These are phyloP conservation scores for Neonectria sp. DNA, from an alignment of 2,329 filamentous ascomycete species.

Conservation along the genomic window DNA sequence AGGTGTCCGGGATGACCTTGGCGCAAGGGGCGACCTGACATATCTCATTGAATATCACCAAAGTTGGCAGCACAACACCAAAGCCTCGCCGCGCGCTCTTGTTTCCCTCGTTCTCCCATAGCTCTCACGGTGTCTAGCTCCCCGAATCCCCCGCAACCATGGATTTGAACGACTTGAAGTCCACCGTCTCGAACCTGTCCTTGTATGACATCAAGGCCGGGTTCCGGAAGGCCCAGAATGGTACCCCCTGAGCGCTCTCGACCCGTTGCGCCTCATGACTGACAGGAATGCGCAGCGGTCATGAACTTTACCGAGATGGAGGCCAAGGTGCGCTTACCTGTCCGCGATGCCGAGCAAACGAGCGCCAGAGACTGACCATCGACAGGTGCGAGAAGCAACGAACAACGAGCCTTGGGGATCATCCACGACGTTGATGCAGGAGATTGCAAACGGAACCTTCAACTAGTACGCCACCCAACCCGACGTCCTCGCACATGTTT, in stretches of 20 bases:
- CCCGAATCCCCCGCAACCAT: constrained; percentile 64
- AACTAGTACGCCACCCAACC: constrained; percentile 81
- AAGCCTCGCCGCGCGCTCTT: constrained; percentile 18
- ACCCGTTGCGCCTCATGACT: constrained; percentile 43
- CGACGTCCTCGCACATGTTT: constrained; percentile 4
- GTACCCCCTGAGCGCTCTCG: constrained; percentile 61
- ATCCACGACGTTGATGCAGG: constrained; percentile 90
- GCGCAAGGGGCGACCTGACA: constrained; percentile 46
- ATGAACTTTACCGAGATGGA: constrained; percentile 99
- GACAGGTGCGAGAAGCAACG: constrained; percentile 92
- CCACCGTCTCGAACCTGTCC: constrained; percentile 90
- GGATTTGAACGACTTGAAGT: constrained; percentile 89
- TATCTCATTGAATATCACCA: constrained; percentile 31
- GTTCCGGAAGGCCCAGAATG: constrained; percentile 97
- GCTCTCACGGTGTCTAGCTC: constrained; percentile 28
- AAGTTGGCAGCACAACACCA: constrained; percentile 33
- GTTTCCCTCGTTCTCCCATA: constrained; percentile 2
- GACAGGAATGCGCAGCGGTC: constrained; percentile 74
- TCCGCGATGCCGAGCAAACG: constrained; percentile 15
- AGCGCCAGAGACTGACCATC: constrained; percentile 34
- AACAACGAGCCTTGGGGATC: constrained; percentile 99
- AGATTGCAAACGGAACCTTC: constrained; percentile 97
- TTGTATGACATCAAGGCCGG: constrained; percentile 97
- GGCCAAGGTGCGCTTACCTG: constrained; percentile 66
- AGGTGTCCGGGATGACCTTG: constrained; percentile 48